These are phyloP conservation scores for Torulaspora indica DNA, from an alignment of 805 yeast species.

Conservation along the genomic window DNA sequence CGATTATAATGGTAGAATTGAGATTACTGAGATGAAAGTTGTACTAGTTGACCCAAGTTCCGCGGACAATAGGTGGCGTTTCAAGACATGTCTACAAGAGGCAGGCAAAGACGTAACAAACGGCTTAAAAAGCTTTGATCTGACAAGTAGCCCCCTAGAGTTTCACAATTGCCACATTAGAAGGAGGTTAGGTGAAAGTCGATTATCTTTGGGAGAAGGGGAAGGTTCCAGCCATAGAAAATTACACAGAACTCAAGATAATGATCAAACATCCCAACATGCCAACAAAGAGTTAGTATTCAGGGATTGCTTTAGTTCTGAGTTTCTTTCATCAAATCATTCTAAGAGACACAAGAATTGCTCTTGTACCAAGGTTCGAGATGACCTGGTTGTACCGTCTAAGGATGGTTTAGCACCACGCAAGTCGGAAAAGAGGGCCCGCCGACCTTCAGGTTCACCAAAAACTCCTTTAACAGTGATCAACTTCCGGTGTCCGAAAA, in stretches of 20 bases:
- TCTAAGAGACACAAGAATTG: not conserved
- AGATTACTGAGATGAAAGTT: conserved; percentile 10
- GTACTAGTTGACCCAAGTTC: conserved; percentile 17
- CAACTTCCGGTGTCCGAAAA: not conserved
- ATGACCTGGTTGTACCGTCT: not conserved
- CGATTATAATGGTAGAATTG: not conserved
- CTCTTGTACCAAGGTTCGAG: not conserved
- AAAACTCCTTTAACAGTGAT: not conserved
- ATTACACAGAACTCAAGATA: not conserved
- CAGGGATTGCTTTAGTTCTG: not conserved
- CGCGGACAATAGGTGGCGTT: conserved; percentile 2
- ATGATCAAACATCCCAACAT: not conserved
- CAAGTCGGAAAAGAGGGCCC: not conserved
- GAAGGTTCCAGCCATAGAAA: not conserved
- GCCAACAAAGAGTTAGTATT: not conserved
- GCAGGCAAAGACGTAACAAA: not conserved
- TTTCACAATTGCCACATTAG: conserved; percentile 11
- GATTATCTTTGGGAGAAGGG: conserved; percentile 1
- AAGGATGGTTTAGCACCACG: not conserved
- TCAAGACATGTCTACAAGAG: not conserved
- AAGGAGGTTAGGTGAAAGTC: conserved; percentile 1
- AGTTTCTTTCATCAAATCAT: not conserved
- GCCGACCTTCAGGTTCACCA: not conserved
- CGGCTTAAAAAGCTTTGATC: not conserved
- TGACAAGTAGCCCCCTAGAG: conserved; percentile 6